Percentiles rank a stretch among this genome's conserved stretches.
These are phyloP conservation scores for Spinacia oleracea DNA, from an alignment of 179 eudicot genomes.

Conservation along the genomic window DNA sequence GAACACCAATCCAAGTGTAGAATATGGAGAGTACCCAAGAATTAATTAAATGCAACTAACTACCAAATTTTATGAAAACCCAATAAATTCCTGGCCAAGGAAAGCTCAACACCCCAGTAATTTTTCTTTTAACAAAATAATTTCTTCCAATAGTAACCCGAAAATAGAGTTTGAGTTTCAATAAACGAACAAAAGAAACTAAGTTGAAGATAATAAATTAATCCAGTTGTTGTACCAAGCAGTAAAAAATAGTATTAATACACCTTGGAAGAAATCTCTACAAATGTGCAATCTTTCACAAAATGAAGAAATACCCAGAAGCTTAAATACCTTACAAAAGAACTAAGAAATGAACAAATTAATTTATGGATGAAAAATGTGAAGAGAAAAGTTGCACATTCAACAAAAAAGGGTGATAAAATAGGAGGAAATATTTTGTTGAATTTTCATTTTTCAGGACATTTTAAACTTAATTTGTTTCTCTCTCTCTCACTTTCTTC, in stretches of 20 bases:
- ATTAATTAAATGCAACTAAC: slow-evolving; percentile 18
- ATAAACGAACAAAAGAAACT: too few relatives aligned
- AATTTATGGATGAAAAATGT: slow-evolving; percentile 1
- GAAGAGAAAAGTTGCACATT: neutral
- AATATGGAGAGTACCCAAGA: slow-evolving; percentile 4
- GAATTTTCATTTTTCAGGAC: slow-evolving; percentile 14
- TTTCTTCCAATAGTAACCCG: too few relatives aligned
- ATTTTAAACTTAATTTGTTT: slow-evolving; percentile 19
- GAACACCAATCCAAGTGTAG: slow-evolving; percentile 10
- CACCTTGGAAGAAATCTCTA: neutral
- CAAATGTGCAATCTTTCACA: slow-evolving; percentile 14
- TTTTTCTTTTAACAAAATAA: neutral
- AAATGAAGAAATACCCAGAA: slow-evolving; percentile 20
- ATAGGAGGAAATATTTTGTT: slow-evolving; percentile 7
- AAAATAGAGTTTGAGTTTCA: too few relatives aligned
- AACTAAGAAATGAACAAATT: neutral
- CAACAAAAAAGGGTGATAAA: slow-evolving; percentile 25
- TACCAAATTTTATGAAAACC: slow-evolving; percentile 31
- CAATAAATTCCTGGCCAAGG: slow-evolving; percentile 35
- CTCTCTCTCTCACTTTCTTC: slow-evolving; percentile 17
- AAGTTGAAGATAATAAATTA: neutral
- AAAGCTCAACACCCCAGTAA: slow-evolving; percentile 37
- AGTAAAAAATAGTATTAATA: neutral
- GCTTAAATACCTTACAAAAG: neutral
- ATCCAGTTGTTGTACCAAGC: slow-evolving; percentile 13